Conservation (phyloP, 2,329 filamentous ascomycete species). For the Trichoderma koningiopsis region DNA sequence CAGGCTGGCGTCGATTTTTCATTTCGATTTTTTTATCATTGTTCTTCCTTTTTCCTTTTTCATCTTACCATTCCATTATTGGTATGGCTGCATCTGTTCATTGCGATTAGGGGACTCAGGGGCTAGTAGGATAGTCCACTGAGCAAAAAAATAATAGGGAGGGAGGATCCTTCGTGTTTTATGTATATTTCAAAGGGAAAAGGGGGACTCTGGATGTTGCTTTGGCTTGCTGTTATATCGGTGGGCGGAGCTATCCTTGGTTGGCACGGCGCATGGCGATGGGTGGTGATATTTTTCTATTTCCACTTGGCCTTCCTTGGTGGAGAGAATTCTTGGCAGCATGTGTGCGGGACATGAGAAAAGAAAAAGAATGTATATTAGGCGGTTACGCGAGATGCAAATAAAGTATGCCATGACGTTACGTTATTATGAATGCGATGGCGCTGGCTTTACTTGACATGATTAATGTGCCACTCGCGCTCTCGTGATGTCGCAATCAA, state of each 20-base stretch:
- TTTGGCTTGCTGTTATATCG: constrained; percentile 22
- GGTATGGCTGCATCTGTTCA: constrained; percentile 27
- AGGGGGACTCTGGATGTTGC: constrained; percentile 25
- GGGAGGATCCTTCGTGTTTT: constrained; percentile 19
- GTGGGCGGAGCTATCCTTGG: constrained; percentile 28
- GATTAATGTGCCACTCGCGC: background rate
- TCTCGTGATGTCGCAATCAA: background rate
- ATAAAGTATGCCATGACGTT: constrained; percentile 20
- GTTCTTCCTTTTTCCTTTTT: constrained; percentile 22
- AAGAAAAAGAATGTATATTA: constrained; percentile 24
- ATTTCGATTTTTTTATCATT: background rate
- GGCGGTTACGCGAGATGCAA: constrained; percentile 22
- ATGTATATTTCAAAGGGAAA: constrained; percentile 26
- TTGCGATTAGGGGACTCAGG: constrained; percentile 17
- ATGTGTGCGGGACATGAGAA: constrained; percentile 17
- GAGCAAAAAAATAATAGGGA: constrained; percentile 22
- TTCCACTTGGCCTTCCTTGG: constrained; percentile 23
- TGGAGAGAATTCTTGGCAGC: constrained; percentile 15
- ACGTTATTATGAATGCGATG: constrained; percentile 8
- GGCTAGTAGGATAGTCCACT: constrained; percentile 9
- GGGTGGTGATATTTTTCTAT: constrained; percentile 24
- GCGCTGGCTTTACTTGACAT: constrained; percentile 4
- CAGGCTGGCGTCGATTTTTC: constrained; percentile 27
- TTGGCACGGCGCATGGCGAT: constrained; percentile 28
- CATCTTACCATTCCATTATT: constrained; percentile 30